Base-by-base conservation (phyloP, 2,329 filamentous ascomycete species). In the Trichoderma guizhouense region DNA sequence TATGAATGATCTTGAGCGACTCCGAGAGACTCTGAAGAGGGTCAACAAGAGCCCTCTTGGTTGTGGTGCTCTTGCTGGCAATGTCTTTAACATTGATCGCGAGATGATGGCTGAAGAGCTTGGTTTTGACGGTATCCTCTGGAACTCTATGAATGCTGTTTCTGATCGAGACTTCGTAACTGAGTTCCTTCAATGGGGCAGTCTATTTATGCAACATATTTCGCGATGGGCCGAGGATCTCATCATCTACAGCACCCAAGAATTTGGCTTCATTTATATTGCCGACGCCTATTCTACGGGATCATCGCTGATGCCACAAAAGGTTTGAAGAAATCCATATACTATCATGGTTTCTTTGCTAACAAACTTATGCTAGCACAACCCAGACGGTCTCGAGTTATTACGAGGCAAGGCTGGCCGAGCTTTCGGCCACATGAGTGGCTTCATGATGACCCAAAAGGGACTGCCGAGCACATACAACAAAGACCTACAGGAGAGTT, bases 401-500 rank as follows among this genome's bases (percentile, higher is more conserved):
- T 18, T 39, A 39, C 36, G 36, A 39, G 36, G 36, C 36, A 39
- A 39, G 36, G 36, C 36, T 0, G 36, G 36, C 36, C 36, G 36
- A 39, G 36, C 36, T 18, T 95, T 97, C 78, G 94, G 93, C 30
- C 91, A 94, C 74, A 92, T 95, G 89, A 88, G 92, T 6, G 93
- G 93, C 39, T 83, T 96, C 74, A 79, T 93, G 87, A 91, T 90
- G 83, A 26, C 21, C 18, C 39, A 47, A 47, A 47, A 47, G 4
- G 43, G 43, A 2, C 3, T 47, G 8, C 43, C 43, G 43, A 47
- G 43, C 43, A 47, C 43, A 21, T 95, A 14, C 85, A 95, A 97
- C 85, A 97, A 97, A 83, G 93, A 97, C 81, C 83, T 97, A n/a
- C 93, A 97, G 82, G 94, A 97, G 83, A 91, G 89, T 72, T 91